Conservation (phyloP, 257 asterid genomes). For the Solanum clarkiae region DNA sequence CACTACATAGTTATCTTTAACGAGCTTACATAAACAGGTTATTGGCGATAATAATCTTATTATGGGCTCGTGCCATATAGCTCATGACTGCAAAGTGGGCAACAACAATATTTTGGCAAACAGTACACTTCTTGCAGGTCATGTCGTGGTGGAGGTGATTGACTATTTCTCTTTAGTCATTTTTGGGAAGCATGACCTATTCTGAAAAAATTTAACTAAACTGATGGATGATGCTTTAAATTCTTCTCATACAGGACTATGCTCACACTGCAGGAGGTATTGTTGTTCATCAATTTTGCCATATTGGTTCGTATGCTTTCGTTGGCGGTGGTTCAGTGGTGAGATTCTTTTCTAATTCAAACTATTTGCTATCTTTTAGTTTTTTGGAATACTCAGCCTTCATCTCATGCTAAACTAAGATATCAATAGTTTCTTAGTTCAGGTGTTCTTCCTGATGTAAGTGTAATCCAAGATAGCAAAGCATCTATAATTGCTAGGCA, state of each 20-base stretch:
- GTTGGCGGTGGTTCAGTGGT: constrained; percentile 97
- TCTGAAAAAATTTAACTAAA: not conserved
- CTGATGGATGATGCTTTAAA: constrained; percentile 5
- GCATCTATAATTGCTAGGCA: not conserved
- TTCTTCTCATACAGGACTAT: constrained; percentile 46
- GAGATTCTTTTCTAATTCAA: constrained; percentile 1
- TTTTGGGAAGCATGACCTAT: not conserved
- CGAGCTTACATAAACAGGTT: constrained; percentile 34
- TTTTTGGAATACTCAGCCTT: not conserved
- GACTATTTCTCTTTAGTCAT: not conserved
- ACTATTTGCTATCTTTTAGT: not conserved
- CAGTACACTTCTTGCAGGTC: constrained; percentile 89
- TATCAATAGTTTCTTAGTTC: not conserved
- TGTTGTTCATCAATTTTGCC: constrained; percentile 88
- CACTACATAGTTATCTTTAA: not conserved
- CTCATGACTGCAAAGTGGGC: constrained; percentile 94
- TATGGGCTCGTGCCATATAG: constrained; percentile 95
- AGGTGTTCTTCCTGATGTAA: not conserved
- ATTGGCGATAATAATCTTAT: constrained; percentile 83
- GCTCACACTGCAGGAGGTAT: constrained; percentile 79
- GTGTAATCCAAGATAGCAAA: not conserved
- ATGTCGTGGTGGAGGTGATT: constrained; percentile 79
- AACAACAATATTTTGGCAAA: constrained; percentile 72
- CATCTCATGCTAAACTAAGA: not conserved
- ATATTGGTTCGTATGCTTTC: constrained; percentile 80